These are phyloP conservation scores for Cutaneotrichosporon sp. DNA, from an alignment of 1,284 basidiomycete species.

Conservation along the genomic window DNA sequence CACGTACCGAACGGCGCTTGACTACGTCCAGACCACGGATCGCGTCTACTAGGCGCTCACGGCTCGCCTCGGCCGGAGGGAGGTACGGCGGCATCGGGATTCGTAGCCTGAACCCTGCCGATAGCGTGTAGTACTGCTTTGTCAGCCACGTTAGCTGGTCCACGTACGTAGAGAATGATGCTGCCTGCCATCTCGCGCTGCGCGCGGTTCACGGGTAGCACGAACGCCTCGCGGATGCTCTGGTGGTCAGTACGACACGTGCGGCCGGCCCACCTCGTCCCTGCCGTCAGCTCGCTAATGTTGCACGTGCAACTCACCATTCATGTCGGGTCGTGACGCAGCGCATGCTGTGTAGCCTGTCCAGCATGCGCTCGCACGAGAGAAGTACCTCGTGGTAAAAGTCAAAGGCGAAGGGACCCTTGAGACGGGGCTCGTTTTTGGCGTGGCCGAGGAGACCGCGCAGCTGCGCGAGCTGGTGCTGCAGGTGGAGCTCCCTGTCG, in stretches of 20 bases:
- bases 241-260: conserved; percentile 25
- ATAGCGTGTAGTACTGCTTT: conserved; percentile 70
- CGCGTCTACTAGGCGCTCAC: conserved; percentile 71
- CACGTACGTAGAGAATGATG: conserved; percentile 69
- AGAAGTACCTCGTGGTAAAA: conserved; percentile 79
- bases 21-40: conserved; percentile 81
- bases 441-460: conserved; percentile 78
- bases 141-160: background rate
- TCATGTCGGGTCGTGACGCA: conserved; percentile 89
- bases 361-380: conserved; percentile 80
- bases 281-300: conserved; percentile 2
- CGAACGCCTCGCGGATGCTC: conserved; percentile 68
- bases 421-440: conserved; percentile 86
- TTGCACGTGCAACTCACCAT: conserved; percentile 62
- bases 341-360: conserved; percentile 83
- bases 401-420: conserved; percentile 79
- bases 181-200: conserved; percentile 84
- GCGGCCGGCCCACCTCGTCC: background rate
- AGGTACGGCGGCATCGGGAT: conserved; percentile 90
- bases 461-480: conserved; percentile 78
- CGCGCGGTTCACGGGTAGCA: conserved; percentile 78
- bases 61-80: conserved; percentile 79
- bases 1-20: conserved; percentile 55
- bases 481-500: conserved; percentile 83
- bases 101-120: conserved; percentile 80